Base-by-base conservation (phyloP, 2,329 filamentous ascomycete genomes). In the Alternaria atra region DNA sequence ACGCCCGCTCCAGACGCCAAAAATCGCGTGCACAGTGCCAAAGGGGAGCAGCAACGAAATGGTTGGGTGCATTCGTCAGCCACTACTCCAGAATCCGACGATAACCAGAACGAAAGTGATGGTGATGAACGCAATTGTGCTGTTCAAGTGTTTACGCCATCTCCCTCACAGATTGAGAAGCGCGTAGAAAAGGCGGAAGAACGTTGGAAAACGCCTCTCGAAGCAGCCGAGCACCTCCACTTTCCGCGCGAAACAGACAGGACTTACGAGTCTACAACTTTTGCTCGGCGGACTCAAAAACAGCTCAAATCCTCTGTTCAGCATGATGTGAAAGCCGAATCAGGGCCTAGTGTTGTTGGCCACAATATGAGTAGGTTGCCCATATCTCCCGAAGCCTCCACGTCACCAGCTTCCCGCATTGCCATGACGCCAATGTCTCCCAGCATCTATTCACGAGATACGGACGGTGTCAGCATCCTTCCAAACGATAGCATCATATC, bases 361-460 rank as follows among this genome's bases (percentile, higher is more conserved):
- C 25, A 52, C n/a, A 27, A 13, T 2, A 15, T 5, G 34, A 25
- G 30, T 12, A 40, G 50, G n/a, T 35, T 37, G 20, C 56, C 56
- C 10, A 46, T 15, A 27, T 48, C 52, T 4, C 51, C 56, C 4
- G 52, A 30, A n/a, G 34, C 52, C 3, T 52, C 68, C 4, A 40
- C 44, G 9, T 70, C 69, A 12, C 65, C 64, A 10, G 20, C 23
- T 15, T 43, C 58, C 30, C 64, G 57, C 6, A 23, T 55, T 2
- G 5, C 71, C 2, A 64, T 70, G 39, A 74, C 72, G 1, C 76
- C 75, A 13, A 61, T 82, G 48, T 84, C 82, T 1, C 82, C 82
- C 1, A 84, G 82, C 55, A 64, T 84, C 10, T 84, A 84, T 60
- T 84, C 82, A 5, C 73, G 79, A 1, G 77, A 79, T 10, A 81